phyloP scores from a whole-genome alignment of 2,329 filamentous ascomycete species.

The Aspergillus persii region DNA sequence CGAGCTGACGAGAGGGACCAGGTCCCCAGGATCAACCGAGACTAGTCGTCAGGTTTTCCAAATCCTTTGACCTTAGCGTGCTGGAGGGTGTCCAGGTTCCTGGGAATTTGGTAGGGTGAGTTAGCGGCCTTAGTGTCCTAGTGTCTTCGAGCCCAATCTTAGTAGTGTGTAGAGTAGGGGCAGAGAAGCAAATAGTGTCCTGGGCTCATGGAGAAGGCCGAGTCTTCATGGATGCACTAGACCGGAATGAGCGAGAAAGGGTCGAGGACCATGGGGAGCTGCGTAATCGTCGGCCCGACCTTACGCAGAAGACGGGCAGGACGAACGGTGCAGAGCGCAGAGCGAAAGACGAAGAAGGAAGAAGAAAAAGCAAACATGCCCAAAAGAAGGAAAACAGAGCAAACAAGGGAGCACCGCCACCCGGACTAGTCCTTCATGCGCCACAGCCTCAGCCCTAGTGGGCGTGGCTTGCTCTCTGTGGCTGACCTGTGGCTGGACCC shows the following conservation, averaged over 20 bases:
- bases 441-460: slow-evolving; percentile 3
- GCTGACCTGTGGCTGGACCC: slow-evolving; percentile 21
- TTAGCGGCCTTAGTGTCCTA: background rate
- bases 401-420: background rate
- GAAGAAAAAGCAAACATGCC: background rate
- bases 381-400: background rate
- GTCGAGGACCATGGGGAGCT: background rate
- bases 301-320: too few species aligned
- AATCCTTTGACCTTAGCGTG: slow-evolving; percentile 12
- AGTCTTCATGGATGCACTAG: background rate
- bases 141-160: too few species aligned
- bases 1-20: slow-evolving; percentile 3
- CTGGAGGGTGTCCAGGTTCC: slow-evolving; percentile 10
- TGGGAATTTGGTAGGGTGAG: background rate
- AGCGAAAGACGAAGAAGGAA: background rate
- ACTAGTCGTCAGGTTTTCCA: slow-evolving; percentile 13
- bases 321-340: background rate
- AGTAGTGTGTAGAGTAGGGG: background rate
- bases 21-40: slow-evolving; percentile 1
- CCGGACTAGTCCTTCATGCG: background rate
- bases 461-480: slow-evolving; percentile 15
- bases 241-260: background rate
- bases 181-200: background rate
- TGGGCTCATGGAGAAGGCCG: background rate
- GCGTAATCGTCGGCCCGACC: too few species aligned